Conservation (phyloP, 2,329 filamentous ascomycete genomes). For the Trichocomaceae sp. region DNA sequence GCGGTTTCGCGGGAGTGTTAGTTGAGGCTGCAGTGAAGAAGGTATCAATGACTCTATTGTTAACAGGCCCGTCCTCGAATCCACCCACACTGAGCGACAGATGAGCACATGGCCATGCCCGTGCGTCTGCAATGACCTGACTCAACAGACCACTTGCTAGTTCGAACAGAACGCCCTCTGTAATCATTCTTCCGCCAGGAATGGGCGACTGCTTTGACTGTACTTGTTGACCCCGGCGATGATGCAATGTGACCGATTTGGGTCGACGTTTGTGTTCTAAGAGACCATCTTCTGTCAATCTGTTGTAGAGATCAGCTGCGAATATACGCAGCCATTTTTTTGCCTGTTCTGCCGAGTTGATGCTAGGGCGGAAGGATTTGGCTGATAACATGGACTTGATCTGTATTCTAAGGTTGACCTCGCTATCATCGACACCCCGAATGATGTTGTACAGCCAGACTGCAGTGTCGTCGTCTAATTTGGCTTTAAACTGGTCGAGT, state of each 20-base stretch:
- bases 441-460: constrained; percentile 79
- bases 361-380: constrained; percentile 84
- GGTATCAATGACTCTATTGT: constrained; percentile 77
- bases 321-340: constrained; percentile 86
- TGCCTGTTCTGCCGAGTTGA: constrained; percentile 71
- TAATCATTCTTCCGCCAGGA: constrained; percentile 64
- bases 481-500: constrained; percentile 67
- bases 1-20: constrained; percentile 44
- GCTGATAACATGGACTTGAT: constrained; percentile 98
- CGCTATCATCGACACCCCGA: constrained; percentile 75
- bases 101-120: constrained; percentile 86
- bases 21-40: constrained; percentile 66
- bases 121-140: constrained; percentile 70
- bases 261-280: constrained; percentile 81
- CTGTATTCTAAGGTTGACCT: constrained; percentile 83
- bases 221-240: constrained; percentile 66
- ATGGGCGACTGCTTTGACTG: constrained; percentile 72
- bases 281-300: constrained; percentile 84
- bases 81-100: constrained; percentile 82
- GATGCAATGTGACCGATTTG: constrained; percentile 76
- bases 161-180: constrained; percentile 65
- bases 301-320: constrained; percentile 79
- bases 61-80: constrained; percentile 78
- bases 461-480: constrained; percentile 76
- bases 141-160: constrained; percentile 69